phyloP scores from a whole-genome alignment of 306 rosid species.

The Prunus mira region DNA sequence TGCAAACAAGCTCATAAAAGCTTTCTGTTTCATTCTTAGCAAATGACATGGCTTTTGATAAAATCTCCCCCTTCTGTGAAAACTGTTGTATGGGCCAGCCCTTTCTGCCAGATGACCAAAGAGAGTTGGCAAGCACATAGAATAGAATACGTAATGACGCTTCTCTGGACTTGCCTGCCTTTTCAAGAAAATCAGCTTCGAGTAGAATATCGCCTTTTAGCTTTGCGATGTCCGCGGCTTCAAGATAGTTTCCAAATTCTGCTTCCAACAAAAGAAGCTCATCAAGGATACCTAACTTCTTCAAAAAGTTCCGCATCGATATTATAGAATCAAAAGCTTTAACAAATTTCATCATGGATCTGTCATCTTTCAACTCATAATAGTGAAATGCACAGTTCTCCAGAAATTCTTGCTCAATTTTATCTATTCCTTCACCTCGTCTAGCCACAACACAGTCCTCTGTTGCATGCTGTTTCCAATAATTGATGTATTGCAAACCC shows the following conservation, averaged over 20 bases:
- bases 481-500: constrained; percentile 53
- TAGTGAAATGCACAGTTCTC: constrained; percentile 61
- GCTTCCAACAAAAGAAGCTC: constrained; percentile 67
- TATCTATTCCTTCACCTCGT: constrained; percentile 22
- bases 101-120: constrained; percentile 59
- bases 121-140: constrained; percentile 51
- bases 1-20: constrained; percentile 36
- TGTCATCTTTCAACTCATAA: constrained; percentile 35
- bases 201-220: constrained; percentile 44
- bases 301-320: constrained; percentile 55
- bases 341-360: constrained; percentile 70
- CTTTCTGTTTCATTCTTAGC: constrained; percentile 36
- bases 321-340: constrained; percentile 54
- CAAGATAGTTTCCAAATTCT: constrained; percentile 59
- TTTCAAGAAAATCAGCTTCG: constrained; percentile 48
- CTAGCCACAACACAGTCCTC: constrained; percentile 17
- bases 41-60: constrained; percentile 44
- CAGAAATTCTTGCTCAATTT: constrained; percentile 53
- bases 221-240: constrained; percentile 57
- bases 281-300: constrained; percentile 35
- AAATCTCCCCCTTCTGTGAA: constrained; percentile 38
- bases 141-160: constrained; percentile 44
- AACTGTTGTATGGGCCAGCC: constrained; percentile 71
- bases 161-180: constrained; percentile 46
- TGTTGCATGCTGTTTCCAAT: constrained; percentile 53